phyloP scores from a whole-genome alignment of 2,329 filamentous ascomycete genomes.

The Pseudocercospora crystallina region DNA sequence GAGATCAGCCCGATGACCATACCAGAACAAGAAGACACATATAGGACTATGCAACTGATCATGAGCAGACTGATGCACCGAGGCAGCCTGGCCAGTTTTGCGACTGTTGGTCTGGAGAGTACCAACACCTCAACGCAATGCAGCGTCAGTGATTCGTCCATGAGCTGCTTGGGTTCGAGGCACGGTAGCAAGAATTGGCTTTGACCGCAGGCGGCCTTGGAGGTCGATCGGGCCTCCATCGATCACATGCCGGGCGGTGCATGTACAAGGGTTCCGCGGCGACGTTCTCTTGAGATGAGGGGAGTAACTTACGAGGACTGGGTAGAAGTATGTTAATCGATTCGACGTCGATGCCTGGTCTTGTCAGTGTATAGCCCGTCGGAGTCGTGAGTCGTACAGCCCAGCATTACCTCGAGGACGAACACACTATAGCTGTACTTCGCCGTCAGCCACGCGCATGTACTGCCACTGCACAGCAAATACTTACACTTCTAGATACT shows the following conservation, averaged over 20 bases:
- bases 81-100: background rate
- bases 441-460: constrained; percentile 23
- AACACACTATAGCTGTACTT: constrained; percentile 52
- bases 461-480: constrained; percentile 57
- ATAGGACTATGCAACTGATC: too few relatives aligned
- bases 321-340: constrained; percentile 17
- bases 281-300: background rate
- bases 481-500: constrained; percentile 74
- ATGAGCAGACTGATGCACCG: background rate
- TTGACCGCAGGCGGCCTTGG: background rate
- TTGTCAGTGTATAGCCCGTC: constrained; percentile 1
- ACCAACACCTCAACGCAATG: constrained; percentile 22
- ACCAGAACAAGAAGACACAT: too few relatives aligned
- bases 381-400: background rate
- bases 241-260: constrained; percentile 18
- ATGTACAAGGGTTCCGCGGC: background rate
- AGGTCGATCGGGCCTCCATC: background rate
- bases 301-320: constrained; percentile 13
- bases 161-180: constrained; percentile 3
- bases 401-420: constrained; percentile 50
- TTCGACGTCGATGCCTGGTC: constrained; percentile 17
- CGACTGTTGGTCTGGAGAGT: constrained; percentile 16
- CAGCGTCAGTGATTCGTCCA: constrained; percentile 18
- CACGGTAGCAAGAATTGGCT: background rate
- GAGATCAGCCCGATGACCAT: constrained; percentile 11